Conservation (phyloP, 75 land plant genomes). For the Picea sitchensis region DNA sequence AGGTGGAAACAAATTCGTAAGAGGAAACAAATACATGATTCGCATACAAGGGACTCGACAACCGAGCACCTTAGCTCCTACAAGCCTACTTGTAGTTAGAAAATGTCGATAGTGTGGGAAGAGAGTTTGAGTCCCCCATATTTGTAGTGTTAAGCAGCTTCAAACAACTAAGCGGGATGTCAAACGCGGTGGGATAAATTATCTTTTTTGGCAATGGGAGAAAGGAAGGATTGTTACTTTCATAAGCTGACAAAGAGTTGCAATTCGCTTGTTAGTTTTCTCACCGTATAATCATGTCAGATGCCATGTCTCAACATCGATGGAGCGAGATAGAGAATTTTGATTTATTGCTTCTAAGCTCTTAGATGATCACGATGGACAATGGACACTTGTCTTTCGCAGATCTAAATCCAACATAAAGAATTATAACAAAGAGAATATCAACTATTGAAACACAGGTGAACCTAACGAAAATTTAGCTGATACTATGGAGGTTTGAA, state of each 20-base stretch:
- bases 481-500: no score
- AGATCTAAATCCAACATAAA: no score
- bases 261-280: constrained; percentile 30
- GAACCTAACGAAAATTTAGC: no score
- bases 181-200: not conserved
- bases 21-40: no score
- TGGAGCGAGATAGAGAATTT: constrained; percentile 53
- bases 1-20: no score
- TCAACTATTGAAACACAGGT: no score
- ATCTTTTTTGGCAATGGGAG: not conserved
- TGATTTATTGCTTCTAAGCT: no score
- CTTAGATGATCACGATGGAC: not conserved
- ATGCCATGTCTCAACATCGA: constrained; percentile 28
- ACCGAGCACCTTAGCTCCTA: no score
- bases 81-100: not conserved
- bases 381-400: constrained; percentile 5
- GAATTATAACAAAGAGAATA: no score
- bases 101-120: not conserved
- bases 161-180: constrained; percentile 10
- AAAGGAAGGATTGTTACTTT: not conserved
- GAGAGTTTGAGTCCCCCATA: constrained; percentile 14
- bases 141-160: constrained; percentile 31
- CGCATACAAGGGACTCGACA: not conserved
- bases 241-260: not conserved
- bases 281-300: constrained; percentile 65